phyloP scores from a whole-genome alignment of 2,329 filamentous ascomycete species.

The Penicillium sp. region DNA sequence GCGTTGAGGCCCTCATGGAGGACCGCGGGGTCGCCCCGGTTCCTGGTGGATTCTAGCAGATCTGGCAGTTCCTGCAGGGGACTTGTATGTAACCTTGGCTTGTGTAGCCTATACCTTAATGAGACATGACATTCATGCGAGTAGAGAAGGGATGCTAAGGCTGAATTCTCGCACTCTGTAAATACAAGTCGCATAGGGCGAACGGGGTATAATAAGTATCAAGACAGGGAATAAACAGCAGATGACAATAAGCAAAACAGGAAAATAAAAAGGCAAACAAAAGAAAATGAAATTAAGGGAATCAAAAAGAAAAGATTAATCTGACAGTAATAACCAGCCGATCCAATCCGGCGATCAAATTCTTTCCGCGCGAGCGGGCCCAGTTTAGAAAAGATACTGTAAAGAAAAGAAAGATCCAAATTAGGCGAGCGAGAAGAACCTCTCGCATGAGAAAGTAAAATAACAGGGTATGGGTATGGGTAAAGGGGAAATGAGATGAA shows the following conservation, averaged over 20 bases:
- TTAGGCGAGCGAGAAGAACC: constrained; percentile 3
- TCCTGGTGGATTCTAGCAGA: constrained; percentile 12
- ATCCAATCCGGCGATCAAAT: constrained; percentile 13
- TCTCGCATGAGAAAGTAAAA: constrained; percentile 6
- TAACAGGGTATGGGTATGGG: constrained; percentile 7
- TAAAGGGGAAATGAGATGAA: constrained; percentile 6
- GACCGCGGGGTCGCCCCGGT: constrained; percentile 53
- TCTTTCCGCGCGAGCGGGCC: constrained; percentile 23
- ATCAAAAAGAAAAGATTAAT: constrained; percentile 8
- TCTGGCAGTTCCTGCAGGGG: constrained; percentile 1
- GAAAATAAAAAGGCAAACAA: constrained; percentile 4
- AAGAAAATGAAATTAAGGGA: constrained; percentile 1
- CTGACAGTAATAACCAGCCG: constrained; percentile 8
- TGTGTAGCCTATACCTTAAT: constrained; percentile 6
- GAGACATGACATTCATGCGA: constrained; percentile 6
- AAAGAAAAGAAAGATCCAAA: constrained; percentile 4
- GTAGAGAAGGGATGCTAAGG: no score
- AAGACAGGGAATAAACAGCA: no score
- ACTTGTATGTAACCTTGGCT: background rate
- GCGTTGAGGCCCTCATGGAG: constrained; percentile 65
- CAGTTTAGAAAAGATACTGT: constrained; percentile 12
- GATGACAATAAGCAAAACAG: constrained; percentile 1
- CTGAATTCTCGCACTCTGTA: no score
- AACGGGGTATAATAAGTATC: constrained; percentile 13
- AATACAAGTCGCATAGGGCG: background rate